Base-by-base conservation (phyloP, 1,139 yeast species). In the Oligophagozyma castellii region DNA sequence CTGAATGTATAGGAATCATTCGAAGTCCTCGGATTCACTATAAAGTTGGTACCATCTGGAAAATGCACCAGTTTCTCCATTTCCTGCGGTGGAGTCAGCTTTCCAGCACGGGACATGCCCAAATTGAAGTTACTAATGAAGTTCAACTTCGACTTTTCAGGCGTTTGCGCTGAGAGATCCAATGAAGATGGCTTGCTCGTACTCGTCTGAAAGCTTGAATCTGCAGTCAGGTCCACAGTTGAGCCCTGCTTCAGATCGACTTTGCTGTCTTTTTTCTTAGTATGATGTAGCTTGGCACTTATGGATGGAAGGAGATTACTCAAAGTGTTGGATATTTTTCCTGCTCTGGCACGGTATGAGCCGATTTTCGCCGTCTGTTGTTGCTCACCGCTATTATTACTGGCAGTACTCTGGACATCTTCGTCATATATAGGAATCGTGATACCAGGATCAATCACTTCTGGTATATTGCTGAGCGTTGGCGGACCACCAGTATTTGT, bases 381-480 rank as follows among this genome's bases (percentile, higher is more conserved):
- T 13, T 28, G 32, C 7, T 18, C 20, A 10, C 26, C 20, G 16
- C 11, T 13, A 23, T 20, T 29, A 14, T 14, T 16, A 22, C 24
- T 24, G 15, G 6, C 23, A 7, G 21, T 20, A 5, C 20, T 14
- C 8, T 30, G 28, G 5, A 27, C 29, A 14, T 39, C 44, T 18
- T 45, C 51, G 27, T 46, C 52, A 35, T 42, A 51, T 14, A 50
- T 47, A 7, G 54, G 56, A 19, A 50, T 46, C n/a, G 53, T 48
- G 20, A 48, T 46, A 21, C 55, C 54, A 1, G 56, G 54, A 31
- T 48, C 49, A 23, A 48, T 49, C 5, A 49, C 43, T 27, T 48
- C 53, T 12, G 54, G 53, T 8, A 48, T 47, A 29, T 39, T 45
- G 10, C 40, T 34, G 24, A 40, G 29, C 13, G 29, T n/a, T n/a